A percentile compares a stretch with the other conserved stretches of the same genome.
phyloP scores from a whole-genome alignment of 371 early-diverging fungal species.

The Rhizopus stolonifer region DNA sequence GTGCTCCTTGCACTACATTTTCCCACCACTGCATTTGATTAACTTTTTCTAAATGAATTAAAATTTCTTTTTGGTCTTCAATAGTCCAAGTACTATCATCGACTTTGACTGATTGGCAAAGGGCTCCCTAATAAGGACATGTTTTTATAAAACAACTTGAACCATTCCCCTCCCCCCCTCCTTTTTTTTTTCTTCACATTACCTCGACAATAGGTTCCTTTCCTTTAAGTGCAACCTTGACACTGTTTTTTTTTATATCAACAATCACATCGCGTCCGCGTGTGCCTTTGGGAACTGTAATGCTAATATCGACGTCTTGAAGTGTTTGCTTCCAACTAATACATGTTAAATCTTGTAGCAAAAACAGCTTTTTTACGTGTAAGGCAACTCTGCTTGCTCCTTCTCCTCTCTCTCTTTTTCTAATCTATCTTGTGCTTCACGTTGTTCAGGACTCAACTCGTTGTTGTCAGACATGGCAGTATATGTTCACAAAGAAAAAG shows the following conservation, averaged over 20 bases:
- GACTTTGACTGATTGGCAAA: conserved; percentile 68
- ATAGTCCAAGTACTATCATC: conserved; percentile 90
- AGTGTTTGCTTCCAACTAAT: conserved; percentile 83
- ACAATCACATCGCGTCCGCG: conserved; percentile 70
- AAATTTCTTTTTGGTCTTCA: conserved; percentile 70
- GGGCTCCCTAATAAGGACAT: conserved; percentile 56
- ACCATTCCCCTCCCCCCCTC: neutral
- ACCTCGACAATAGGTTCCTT: conserved; percentile 75
- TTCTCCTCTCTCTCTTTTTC: neutral
- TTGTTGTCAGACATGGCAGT: neutral
- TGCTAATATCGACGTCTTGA: conserved; percentile 76
- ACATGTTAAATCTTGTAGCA: conserved; percentile 1
- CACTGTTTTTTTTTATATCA: conserved; percentile 61
- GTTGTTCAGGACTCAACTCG: neutral
- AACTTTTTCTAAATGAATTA: conserved; percentile 82
- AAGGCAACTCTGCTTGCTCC: conserved; percentile 60
- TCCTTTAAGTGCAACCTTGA: conserved; percentile 79
- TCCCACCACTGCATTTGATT: conserved; percentile 92
- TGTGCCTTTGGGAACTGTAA: conserved; percentile 80
- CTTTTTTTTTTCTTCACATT: too few relatives aligned
- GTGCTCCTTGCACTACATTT: conserved; percentile 78
- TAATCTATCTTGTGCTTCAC: neutral
- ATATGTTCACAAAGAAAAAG: neutral
- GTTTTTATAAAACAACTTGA: neutral
- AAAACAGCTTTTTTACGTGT: conserved; percentile 28